Evolutionary conservation across 768 basidiomycete species (phyloP).

Genomic region (Pleurotus giganteus): DNA sequence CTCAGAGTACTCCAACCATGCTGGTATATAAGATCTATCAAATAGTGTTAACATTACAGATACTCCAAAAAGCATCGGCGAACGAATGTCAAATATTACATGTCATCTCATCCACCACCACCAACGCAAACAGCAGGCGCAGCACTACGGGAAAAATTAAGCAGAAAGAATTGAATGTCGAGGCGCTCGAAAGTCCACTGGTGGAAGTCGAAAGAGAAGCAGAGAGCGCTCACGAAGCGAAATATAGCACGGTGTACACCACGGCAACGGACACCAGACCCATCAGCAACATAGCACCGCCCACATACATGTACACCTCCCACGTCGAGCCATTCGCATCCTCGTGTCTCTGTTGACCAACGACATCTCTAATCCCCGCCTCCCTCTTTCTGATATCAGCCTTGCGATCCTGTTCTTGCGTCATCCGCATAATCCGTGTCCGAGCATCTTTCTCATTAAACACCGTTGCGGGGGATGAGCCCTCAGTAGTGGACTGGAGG

Average conservation of each 20-base stretch:
- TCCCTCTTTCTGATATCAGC: constrained; percentile 29
- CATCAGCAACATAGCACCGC: constrained; percentile 9
- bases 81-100: too few species aligned
- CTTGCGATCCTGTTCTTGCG: constrained; percentile 41
- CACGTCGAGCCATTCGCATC: constrained; percentile 14
- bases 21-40: too few species aligned
- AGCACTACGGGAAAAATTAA: too few species aligned
- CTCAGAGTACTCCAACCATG: too few species aligned
- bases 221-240: too few species aligned
- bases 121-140: too few species aligned
- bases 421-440: constrained; percentile 42
- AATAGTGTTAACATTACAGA: too few species aligned
- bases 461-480: constrained; percentile 17
- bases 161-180: too few species aligned
- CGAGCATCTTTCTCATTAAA: constrained; percentile 58
- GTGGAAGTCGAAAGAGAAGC: too few species aligned
- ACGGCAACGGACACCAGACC: neutral
- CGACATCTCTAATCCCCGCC: constrained; percentile 23
- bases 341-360: neutral
- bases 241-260: constrained; percentile 4
- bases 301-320: constrained; percentile 30
- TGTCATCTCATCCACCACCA: too few species aligned
- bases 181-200: too few species aligned
- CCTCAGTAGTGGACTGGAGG: constrained; percentile 16
- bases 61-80: too few species aligned